Conservation (phyloP, 2,329 filamentous ascomycete genomes). For the Fusarium aywerte region DNA sequence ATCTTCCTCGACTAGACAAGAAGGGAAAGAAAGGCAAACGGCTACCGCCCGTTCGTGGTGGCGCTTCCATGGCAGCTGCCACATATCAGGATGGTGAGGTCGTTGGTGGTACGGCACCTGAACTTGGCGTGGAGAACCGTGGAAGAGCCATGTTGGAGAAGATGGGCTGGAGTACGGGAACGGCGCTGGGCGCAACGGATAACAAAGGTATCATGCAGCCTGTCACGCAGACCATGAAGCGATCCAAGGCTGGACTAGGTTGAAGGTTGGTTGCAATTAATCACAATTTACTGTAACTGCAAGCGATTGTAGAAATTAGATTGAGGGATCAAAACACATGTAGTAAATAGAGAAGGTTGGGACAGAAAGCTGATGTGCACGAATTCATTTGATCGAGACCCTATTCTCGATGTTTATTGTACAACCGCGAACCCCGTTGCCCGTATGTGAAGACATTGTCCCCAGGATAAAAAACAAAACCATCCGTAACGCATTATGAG, state of each 20-base stretch:
- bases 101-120: conserved; percentile 85
- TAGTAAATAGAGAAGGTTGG: conserved; percentile 7
- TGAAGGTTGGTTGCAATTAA: conserved; percentile 42
- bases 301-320: not conserved
- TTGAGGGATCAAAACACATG: not conserved
- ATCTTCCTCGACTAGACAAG: conserved; percentile 65
- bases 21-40: conserved; percentile 50
- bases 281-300: not conserved
- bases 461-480: conserved; percentile 71
- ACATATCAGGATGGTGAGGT: conserved; percentile 85
- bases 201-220: conserved; percentile 92
- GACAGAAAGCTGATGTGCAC: conserved; percentile 63
- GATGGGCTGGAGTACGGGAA: conserved; percentile 95
- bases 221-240: conserved; percentile 88
- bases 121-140: conserved; percentile 83
- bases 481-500: conserved; percentile 81
- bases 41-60: conserved; percentile 42
- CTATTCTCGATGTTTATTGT: conserved; percentile 75
- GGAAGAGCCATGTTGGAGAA: conserved; percentile 91
- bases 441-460: conserved; percentile 75
- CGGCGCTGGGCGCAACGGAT: conserved; percentile 80
- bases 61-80: conserved; percentile 37
- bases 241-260: conserved; percentile 85
- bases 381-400: conserved; percentile 71
- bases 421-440: conserved; percentile 78